These are phyloP conservation scores for Iris pallida DNA, from an alignment of 116 monocot genomes.

Conservation along the genomic window DNA sequence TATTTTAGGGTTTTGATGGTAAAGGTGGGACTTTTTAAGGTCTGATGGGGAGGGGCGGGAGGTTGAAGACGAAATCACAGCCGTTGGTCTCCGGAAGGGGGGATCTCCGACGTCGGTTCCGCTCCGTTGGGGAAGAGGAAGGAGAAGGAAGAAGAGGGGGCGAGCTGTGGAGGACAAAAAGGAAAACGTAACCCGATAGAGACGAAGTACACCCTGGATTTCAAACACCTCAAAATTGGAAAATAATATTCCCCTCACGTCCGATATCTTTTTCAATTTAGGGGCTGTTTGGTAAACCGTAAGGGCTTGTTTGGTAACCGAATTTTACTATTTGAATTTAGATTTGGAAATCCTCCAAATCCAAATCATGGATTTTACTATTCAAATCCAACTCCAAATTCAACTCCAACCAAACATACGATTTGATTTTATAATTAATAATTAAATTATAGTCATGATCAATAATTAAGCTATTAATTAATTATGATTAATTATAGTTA, in stretches of 20 bases:
- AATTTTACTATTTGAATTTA: too few relatives aligned
- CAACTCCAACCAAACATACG: too few relatives aligned
- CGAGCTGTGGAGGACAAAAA: not conserved
- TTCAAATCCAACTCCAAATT: too few relatives aligned
- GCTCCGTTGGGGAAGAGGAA: not conserved
- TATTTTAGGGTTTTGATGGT: not conserved
- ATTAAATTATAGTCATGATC: too few relatives aligned
- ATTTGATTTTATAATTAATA: too few relatives aligned
- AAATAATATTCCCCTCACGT: conserved; percentile 36
- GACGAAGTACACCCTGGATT: conserved; percentile 25
- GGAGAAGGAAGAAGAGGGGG: not conserved
- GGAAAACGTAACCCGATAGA: conserved; percentile 34
- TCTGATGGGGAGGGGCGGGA: not conserved
- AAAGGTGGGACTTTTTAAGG: not conserved
- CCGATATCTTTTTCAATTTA: conserved; percentile 20
- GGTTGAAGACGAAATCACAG: too few relatives aligned
- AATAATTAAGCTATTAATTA: too few relatives aligned
- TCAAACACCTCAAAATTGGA: conserved; percentile 25
- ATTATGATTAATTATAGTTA: too few relatives aligned
- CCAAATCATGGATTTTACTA: too few relatives aligned
- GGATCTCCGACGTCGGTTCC: conserved; percentile 2
- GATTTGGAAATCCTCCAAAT: too few relatives aligned
- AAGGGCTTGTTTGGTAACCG: too few relatives aligned
- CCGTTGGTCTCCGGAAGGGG: not conserved
- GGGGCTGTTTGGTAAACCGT: too few relatives aligned